Conservation (phyloP, 805 yeast species). For the Yarrowia bubula region DNA sequence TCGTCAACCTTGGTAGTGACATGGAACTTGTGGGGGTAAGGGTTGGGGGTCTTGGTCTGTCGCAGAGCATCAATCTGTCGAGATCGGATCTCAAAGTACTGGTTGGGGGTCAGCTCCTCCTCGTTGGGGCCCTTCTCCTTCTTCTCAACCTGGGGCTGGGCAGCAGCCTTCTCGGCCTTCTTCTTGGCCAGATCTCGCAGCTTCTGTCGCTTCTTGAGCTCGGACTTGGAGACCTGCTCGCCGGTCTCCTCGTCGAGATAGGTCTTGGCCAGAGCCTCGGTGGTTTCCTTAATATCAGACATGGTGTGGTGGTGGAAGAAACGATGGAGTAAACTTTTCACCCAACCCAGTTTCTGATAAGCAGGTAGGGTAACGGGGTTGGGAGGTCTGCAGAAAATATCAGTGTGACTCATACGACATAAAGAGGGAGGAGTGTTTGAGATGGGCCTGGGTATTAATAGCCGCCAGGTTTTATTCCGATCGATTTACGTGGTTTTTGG, state of each 20-base stretch:
- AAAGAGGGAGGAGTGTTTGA: too few relatives aligned
- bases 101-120: slow-evolving; percentile 89
- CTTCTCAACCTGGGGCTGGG: slow-evolving; percentile 41
- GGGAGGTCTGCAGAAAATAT: background rate
- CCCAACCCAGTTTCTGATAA: background rate
- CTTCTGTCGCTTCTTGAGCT: slow-evolving; percentile 94
- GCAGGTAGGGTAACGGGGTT: slow-evolving; percentile 1
- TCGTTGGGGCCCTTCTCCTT: slow-evolving; percentile 66
- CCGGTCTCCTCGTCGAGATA: slow-evolving; percentile 91
- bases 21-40: slow-evolving; percentile 94
- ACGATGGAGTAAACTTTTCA: slow-evolving; percentile 1
- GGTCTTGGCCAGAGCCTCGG: slow-evolving; percentile 62
- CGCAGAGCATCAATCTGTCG: slow-evolving; percentile 84
- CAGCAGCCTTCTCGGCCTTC: slow-evolving; percentile 86
- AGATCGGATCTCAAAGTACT: slow-evolving; percentile 88
- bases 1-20: slow-evolving; percentile 66
- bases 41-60: slow-evolving; percentile 66
- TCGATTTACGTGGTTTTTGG: too few relatives aligned
- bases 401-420: background rate
- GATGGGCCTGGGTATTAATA: too few relatives aligned
- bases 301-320: background rate
- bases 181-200: slow-evolving; percentile 80
- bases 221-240: slow-evolving; percentile 93
- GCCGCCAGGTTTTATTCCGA: too few relatives aligned
- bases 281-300: slow-evolving; percentile 38